These are phyloP conservation scores for Phascolomyces articulosus DNA, from an alignment of 371 early-diverging fungal genomes.

Conservation along the genomic window DNA sequence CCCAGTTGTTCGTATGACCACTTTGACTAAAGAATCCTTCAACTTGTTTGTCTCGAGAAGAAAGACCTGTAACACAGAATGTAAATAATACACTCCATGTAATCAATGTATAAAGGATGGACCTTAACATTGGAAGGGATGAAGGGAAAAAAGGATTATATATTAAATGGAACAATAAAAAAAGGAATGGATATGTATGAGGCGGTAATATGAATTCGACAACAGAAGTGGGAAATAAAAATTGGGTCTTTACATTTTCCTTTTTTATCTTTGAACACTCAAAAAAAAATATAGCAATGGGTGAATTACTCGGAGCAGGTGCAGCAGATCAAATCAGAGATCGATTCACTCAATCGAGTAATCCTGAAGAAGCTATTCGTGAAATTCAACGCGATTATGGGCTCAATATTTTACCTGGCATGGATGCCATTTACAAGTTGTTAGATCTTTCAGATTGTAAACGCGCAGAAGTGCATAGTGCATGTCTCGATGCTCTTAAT, in stretches of 20 bases:
- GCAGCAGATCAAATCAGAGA: neutral
- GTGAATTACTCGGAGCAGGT: neutral
- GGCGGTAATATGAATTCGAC: neutral
- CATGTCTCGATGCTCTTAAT: slow-evolving; percentile 61
- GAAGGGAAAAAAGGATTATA: too few relatives aligned
- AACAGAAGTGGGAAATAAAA: neutral
- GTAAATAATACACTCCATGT: neutral
- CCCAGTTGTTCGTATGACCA: slow-evolving; percentile 96
- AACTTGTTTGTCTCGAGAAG: slow-evolving; percentile 19
- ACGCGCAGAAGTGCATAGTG: slow-evolving; percentile 56
- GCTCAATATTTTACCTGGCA: slow-evolving; percentile 47
- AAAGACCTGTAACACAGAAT: neutral
- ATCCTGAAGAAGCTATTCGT: slow-evolving; percentile 42
- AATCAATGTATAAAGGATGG: neutral
- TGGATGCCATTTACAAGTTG: slow-evolving; percentile 60
- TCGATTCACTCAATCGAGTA: slow-evolving; percentile 36
- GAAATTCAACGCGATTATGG: slow-evolving; percentile 44
- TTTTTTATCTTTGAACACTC: neutral
- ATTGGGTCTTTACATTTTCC: neutral
- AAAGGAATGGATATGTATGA: neutral
- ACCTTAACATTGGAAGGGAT: neutral
- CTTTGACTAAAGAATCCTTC: slow-evolving; percentile 62
- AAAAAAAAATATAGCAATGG: neutral
- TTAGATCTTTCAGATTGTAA: slow-evolving; percentile 63
- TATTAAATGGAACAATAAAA: neutral